phyloP scores from a whole-genome alignment of 2,329 filamentous ascomycete species.

The Colletotrichum endophyticum region DNA sequence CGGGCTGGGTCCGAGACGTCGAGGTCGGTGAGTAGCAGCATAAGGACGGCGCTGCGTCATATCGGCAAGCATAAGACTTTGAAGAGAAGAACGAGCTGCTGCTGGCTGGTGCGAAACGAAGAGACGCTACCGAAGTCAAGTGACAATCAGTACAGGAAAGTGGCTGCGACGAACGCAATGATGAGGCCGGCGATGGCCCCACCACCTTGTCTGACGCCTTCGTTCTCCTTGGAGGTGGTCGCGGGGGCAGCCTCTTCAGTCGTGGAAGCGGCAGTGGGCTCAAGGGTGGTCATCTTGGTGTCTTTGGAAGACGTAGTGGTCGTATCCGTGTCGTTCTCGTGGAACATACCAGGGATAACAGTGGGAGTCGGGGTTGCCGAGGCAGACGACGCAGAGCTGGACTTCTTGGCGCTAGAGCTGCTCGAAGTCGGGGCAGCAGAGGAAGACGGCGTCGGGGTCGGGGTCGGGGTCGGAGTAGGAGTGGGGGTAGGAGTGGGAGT shows the following conservation, averaged over 20 bases:
- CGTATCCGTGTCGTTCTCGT: conserved; percentile 52
- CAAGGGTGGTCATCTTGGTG: conserved; percentile 25
- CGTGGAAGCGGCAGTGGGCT: conserved; percentile 27
- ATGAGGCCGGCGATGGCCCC: conserved; percentile 59
- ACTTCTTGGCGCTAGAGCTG: conserved; percentile 1
- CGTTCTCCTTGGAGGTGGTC: conserved; percentile 45
- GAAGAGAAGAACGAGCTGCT: conserved; percentile 16
- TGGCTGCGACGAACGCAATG: conserved; percentile 59
- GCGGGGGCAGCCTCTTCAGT: conserved; percentile 30
- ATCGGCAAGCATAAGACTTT: conserved; percentile 14
- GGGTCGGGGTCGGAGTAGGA: conserved; percentile 22
- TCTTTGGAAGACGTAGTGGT: conserved; percentile 25
- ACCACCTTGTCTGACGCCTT: conserved; percentile 53
- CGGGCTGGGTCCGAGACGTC: conserved; percentile 31
- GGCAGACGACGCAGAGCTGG: not conserved
- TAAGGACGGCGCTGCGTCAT: conserved; percentile 6
- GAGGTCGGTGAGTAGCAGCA: conserved; percentile 29
- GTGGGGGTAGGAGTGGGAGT: conserved; percentile 25
- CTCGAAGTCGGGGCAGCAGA: conserved; percentile 23
- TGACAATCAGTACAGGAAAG: conserved; percentile 46
- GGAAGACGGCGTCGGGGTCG: conserved; percentile 32
- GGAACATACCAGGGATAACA: conserved; percentile 56
- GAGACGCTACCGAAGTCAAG: conserved; percentile 3
- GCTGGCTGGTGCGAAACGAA: conserved; percentile 21
- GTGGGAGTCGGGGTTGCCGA: conserved; percentile 23